Percentiles rank a stretch among this genome's conserved stretches.
phyloP scores from a whole-genome alignment of 2,329 filamentous ascomycete species.

The Cercospora brassicicola region DNA sequence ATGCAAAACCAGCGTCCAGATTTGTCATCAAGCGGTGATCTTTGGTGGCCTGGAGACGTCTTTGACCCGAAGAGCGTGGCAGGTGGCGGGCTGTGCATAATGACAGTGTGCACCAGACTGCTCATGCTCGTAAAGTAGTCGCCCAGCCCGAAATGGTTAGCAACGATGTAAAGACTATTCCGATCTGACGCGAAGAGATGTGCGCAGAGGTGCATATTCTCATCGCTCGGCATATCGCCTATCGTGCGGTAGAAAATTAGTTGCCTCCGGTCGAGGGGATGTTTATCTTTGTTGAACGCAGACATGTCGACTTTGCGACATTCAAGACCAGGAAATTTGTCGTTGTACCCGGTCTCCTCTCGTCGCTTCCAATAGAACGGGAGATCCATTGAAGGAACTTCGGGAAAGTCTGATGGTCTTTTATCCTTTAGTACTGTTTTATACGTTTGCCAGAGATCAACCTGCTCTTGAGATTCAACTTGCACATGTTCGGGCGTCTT shows the following conservation, averaged over 20 bases:
- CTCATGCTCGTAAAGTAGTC: constrained; percentile 47
- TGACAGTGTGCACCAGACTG: constrained; percentile 51
- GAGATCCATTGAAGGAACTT: constrained; percentile 41
- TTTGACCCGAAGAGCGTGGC: constrained; percentile 42
- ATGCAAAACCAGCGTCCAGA: constrained; percentile 50
- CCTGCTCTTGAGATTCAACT: constrained; percentile 39
- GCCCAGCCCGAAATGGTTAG: constrained; percentile 50
- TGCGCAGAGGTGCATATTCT: constrained; percentile 59
- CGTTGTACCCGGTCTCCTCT: constrained; percentile 41
- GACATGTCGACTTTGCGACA: constrained; percentile 56
- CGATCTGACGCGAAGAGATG: constrained; percentile 60
- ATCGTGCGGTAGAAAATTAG: constrained; percentile 50
- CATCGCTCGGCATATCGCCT: constrained; percentile 41
- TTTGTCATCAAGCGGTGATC: constrained; percentile 35
- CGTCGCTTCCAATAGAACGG: constrained; percentile 41
- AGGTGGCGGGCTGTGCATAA: constrained; percentile 48
- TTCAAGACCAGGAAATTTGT: constrained; percentile 49
- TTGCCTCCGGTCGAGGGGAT: constrained; percentile 43
- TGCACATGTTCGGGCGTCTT: constrained; percentile 46
- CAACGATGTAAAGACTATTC: constrained; percentile 55
- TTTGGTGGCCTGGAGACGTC: neutral
- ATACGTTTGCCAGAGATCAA: constrained; percentile 42
- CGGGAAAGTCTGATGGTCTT: constrained; percentile 35
- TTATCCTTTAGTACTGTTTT: constrained; percentile 38
- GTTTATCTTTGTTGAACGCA: constrained; percentile 45